These are phyloP conservation scores for Neurospora discreta DNA, from an alignment of 495 filamentous ascomycete genomes.

Conservation along the genomic window DNA sequence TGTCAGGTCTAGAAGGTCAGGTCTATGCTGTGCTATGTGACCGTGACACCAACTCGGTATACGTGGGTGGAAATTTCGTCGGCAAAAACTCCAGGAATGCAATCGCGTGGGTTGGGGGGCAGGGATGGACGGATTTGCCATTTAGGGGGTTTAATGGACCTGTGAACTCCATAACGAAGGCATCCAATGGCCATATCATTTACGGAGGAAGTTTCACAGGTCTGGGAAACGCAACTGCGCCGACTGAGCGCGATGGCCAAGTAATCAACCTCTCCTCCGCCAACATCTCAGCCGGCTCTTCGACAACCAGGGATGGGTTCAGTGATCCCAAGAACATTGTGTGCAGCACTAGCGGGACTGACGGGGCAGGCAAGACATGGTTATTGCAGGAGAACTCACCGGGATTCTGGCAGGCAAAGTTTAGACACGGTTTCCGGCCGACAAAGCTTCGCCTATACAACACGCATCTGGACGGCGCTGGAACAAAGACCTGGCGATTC, in stretches of 20 bases:
- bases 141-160: conserved; percentile 95
- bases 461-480: conserved; percentile 73
- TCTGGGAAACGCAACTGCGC: conserved; percentile 66
- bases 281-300: conserved; percentile 53
- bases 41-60: conserved; percentile 68
- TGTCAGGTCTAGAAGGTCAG: conserved; percentile 69
- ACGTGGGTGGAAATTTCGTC: conserved; percentile 79
- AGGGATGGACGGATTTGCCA: conserved; percentile 73
- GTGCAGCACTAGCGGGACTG: conserved; percentile 57
- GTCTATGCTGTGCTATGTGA: conserved; percentile 80
- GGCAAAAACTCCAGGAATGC: conserved; percentile 77
- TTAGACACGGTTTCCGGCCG: conserved; percentile 71
- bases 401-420: conserved; percentile 76
- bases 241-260: conserved; percentile 51
- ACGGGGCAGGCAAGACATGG: conserved; percentile 69
- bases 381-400: conserved; percentile 66
- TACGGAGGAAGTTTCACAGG: conserved; percentile 90
- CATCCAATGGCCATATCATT: conserved; percentile 68
- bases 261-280: conserved; percentile 74
- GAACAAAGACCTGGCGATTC: conserved; percentile 77
- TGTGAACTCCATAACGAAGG: conserved; percentile 74
- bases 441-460: conserved; percentile 85
- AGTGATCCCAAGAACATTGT: conserved; percentile 73
- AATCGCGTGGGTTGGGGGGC: conserved; percentile 63
- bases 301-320: conserved; percentile 51